Evolutionary conservation across 1,284 basidiomycete species (phyloP).

Genomic region (Phylloporus sp.): DNA sequence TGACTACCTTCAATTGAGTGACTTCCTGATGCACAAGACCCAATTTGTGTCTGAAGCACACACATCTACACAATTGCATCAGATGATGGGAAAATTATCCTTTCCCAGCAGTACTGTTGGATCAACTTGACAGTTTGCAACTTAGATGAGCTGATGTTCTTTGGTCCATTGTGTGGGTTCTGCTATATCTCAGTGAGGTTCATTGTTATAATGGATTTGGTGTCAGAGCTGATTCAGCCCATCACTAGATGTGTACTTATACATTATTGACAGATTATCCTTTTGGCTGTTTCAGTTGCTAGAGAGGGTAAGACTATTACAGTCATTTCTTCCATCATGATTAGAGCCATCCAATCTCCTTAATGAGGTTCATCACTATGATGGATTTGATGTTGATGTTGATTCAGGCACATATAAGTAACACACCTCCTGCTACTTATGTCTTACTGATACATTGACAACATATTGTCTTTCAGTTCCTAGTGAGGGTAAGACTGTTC

Average conservation of each 20-base stretch:
- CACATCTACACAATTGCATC: slow-evolving; percentile 93
- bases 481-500: slow-evolving; percentile 70
- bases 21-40: slow-evolving; percentile 92
- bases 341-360: no score
- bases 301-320: no score
- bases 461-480: slow-evolving; percentile 82
- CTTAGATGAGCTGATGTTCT: slow-evolving; percentile 89
- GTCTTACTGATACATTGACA: slow-evolving; percentile 16
- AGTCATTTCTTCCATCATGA: no score
- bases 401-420: slow-evolving; percentile 88
- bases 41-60: slow-evolving; percentile 94
- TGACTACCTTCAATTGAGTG: slow-evolving; percentile 94
- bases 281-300: no score
- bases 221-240: slow-evolving; percentile 86
- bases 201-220: slow-evolving; percentile 93
- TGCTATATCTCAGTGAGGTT: slow-evolving; percentile 99
- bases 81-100: slow-evolving; percentile 90
- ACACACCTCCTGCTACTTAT: not conserved
- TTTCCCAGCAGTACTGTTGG: slow-evolving; percentile 99
- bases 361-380: slow-evolving; percentile 98
- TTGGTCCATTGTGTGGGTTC: slow-evolving; percentile 95
- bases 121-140: slow-evolving; percentile 99
- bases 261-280: no score
- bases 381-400: slow-evolving; percentile 90
- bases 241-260: no score